Evolutionary conservation across 2,329 filamentous ascomycete genomes (phyloP), one percentile per base, ranked within the genome.

Genomic region (Aphanoascus verrucosus): DNA sequence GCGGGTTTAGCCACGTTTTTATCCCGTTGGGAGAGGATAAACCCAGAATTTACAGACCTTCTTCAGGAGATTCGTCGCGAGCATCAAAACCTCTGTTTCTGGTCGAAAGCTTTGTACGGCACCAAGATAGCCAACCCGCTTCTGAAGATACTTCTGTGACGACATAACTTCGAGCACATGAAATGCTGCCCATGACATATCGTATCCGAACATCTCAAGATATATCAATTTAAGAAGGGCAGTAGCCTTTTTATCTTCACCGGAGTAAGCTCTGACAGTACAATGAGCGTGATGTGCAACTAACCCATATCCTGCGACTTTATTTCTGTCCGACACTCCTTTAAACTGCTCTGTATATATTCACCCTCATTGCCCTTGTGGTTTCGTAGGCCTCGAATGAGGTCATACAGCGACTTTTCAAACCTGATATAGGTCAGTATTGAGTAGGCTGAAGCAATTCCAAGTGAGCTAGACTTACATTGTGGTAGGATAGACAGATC

Each of bases 111-210:
- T 97, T 76, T 98, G 93, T 31, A 95, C 89, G 7, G 93, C 93
- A 12, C 86, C 91, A 17, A 98, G 77, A 68, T 98, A 98, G 55
- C 91, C 93, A 43, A 96, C 88, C 59, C 91, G 81, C 72, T 98
- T 98, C 71, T 96, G 91, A 61, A 89, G 80, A 69, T 94, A 94
- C 68, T 96, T 97, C 46, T 85, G 78, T 38, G 88, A 94, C 37
- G 90, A 94, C 93, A 98, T 98, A 72, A 98, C 93, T 73, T 98
- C 93, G 46, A 98, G 83, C 50, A 97, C 91, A 68, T 98, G 88
- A 72, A 98, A 98, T 11, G 90, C 90, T 3, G 93, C 93, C 93
- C 93, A 98, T 2, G 91, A 96, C 93, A 98, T 98, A 71, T 97
- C 93, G 68, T 97, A 87, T 12, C 93, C 93, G 62, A 97, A 90